Percentiles rank a stretch among this genome's conserved stretches.
phyloP scores from a whole-genome alignment of 257 asterid species.

The Nicotiana tabacum region DNA sequence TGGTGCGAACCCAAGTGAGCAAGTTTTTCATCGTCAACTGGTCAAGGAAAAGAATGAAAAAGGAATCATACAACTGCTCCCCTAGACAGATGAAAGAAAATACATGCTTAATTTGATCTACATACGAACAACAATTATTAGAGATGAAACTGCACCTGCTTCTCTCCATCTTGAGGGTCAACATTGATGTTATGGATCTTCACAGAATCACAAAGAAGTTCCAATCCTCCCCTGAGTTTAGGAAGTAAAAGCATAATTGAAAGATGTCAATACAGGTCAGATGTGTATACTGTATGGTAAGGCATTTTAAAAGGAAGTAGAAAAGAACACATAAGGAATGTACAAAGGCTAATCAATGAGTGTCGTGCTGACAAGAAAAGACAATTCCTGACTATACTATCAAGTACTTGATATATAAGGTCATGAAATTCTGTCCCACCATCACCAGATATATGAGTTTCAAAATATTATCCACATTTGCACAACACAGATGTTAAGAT shows the following conservation, averaged over 20 bases:
- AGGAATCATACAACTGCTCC: neutral
- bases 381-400: neutral
- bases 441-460: neutral
- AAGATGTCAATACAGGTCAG: neutral
- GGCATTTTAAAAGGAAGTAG: neutral
- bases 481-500: neutral
- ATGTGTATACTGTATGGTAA: neutral
- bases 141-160: slow-evolving; percentile 38
- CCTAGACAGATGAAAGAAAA: neutral
- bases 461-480: neutral
- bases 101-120: neutral
- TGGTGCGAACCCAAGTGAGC: slow-evolving; percentile 84
- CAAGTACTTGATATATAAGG: neutral
- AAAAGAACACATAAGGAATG: neutral
- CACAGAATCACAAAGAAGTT: slow-evolving; percentile 84
- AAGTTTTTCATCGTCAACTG: slow-evolving; percentile 77
- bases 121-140: neutral
- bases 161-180: slow-evolving; percentile 47
- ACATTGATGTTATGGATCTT: slow-evolving; percentile 74
- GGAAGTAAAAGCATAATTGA: slow-evolving; percentile 7
- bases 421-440: neutral
- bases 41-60: slow-evolving; percentile 9
- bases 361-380: neutral
- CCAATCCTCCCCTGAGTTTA: slow-evolving; percentile 77
- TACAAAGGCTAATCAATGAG: neutral